phyloP scores from a whole-genome alignment of 176 grass and related monocot genomes.

The Rhynchospora pubera region DNA sequence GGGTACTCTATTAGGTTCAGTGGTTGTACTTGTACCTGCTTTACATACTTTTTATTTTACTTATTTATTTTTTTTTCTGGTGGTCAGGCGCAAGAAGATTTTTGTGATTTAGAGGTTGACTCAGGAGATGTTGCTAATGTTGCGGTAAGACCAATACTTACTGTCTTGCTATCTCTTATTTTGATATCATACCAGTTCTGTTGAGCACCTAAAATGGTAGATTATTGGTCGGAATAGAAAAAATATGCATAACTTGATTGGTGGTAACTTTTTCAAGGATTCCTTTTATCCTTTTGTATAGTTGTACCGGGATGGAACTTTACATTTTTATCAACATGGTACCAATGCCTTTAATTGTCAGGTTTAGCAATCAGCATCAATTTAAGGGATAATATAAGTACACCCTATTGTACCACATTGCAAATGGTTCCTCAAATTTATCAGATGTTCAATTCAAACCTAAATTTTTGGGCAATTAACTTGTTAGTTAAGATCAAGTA shows the following conservation, averaged over 20 bases:
- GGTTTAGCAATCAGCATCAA: neutral
- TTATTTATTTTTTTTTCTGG: neutral
- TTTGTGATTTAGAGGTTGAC: neutral
- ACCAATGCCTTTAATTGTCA: neutral
- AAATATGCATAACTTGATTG: too few relatives aligned
- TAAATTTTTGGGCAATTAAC: neutral
- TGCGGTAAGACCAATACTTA: neutral
- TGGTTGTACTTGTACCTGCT: neutral
- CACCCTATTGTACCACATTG: neutral
- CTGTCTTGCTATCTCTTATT: neutral
- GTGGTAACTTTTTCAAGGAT: neutral
- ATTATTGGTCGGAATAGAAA: neutral
- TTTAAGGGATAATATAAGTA: neutral
- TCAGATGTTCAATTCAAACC: neutral
- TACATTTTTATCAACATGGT: neutral
- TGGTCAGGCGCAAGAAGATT: neutral
- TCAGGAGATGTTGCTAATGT: neutral
- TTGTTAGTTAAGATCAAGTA: too few relatives aligned
- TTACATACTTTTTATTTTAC: neutral
- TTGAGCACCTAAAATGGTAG: neutral
- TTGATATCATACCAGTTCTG: neutral
- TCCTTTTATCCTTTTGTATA: neutral
- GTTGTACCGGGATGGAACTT: neutral
- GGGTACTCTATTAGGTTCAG: neutral
- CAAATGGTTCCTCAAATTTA: neutral